Conservation (phyloP, 2,329 filamentous ascomycete species). For the Alternaria triticimaculans region DNA sequence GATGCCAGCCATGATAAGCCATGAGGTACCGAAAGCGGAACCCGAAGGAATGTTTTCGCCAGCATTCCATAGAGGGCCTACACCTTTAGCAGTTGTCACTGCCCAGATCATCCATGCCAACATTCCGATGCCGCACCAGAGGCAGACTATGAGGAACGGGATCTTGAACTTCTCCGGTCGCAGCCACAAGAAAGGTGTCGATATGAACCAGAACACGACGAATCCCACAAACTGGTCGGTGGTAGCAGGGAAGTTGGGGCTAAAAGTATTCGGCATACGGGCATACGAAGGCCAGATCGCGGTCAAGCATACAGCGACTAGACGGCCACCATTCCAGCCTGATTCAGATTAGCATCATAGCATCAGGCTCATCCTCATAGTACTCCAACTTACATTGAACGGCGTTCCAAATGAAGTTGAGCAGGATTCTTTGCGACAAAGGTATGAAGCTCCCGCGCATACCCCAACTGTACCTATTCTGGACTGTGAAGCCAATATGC, state of each 20-base stretch:
- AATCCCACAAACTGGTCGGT: conserved; percentile 47
- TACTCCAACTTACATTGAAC: conserved; percentile 52
- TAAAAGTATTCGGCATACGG: conserved; percentile 44
- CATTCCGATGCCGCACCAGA: conserved; percentile 57
- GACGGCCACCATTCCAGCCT: conserved; percentile 47
- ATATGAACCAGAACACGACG: conserved; percentile 45
- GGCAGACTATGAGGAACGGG: conserved; percentile 54
- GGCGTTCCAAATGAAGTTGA: conserved; percentile 61
- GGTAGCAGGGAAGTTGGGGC: conserved; percentile 42
- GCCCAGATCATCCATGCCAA: conserved; percentile 58
- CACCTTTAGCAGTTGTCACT: conserved; percentile 52
- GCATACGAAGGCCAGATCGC: conserved; percentile 48
- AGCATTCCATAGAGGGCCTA: conserved; percentile 52
- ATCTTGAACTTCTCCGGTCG: conserved; percentile 58
- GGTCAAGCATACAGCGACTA: conserved; percentile 44
- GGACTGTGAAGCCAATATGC: conserved; percentile 60
- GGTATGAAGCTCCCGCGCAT: conserved; percentile 58
- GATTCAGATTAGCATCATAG: background rate
- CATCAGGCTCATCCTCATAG: background rate
- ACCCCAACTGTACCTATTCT: conserved; percentile 60
- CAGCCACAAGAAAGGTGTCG: conserved; percentile 57
- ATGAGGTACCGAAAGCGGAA: conserved; percentile 50
- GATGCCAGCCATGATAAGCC: conserved; percentile 56
- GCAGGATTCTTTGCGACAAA: conserved; percentile 54
- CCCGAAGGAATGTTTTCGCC: conserved; percentile 47